phyloP scores from a whole-genome alignment of 768 basidiomycete genomes.

The Podaxis sp. region DNA sequence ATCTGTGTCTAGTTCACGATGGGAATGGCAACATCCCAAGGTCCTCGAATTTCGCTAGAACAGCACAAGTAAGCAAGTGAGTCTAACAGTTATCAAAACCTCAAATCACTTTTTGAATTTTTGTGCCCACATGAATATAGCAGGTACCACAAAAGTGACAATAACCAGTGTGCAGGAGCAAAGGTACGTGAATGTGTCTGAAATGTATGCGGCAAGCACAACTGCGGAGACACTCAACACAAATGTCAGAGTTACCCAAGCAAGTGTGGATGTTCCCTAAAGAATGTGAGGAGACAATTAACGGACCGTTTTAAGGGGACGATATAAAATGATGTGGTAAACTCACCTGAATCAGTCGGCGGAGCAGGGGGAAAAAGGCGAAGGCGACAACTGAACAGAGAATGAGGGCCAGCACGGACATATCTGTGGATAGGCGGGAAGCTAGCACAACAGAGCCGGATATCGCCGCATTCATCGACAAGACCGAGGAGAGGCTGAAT shows the following conservation, averaged over 20 bases:
- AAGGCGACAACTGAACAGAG: conserved; percentile 81
- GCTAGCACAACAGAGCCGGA: conserved; percentile 92
- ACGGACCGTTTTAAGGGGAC: conserved; percentile 9
- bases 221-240: conserved; percentile 47
- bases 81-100: conserved; percentile 12
- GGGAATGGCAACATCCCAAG: conserved; percentile 65
- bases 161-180: conserved; percentile 45
- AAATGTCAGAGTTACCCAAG: conserved; percentile 53
- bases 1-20: conserved; percentile 4
- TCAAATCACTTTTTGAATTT: conserved; percentile 75
- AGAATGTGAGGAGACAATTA: conserved; percentile 2
- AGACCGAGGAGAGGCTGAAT: conserved; percentile 69
- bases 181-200: conserved; percentile 49
- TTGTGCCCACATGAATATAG: conserved; percentile 78
- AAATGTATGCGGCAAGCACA: conserved; percentile 47
- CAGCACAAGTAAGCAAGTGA: conserved; percentile 13
- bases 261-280: conserved; percentile 41
- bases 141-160: conserved; percentile 71
- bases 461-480: conserved; percentile 89
- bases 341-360: conserved; percentile 65
- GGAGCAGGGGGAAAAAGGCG: conserved; percentile 78
- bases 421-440: conserved; percentile 78
- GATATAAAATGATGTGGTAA: conserved; percentile 13
- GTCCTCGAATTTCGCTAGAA: conserved; percentile 79
- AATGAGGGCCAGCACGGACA: conserved; percentile 86